Evolutionary conservation across 768 basidiomycete genomes (phyloP), one percentile per base, ranked within the genome.

Genomic region (Coprinellus micaceus): DNA sequence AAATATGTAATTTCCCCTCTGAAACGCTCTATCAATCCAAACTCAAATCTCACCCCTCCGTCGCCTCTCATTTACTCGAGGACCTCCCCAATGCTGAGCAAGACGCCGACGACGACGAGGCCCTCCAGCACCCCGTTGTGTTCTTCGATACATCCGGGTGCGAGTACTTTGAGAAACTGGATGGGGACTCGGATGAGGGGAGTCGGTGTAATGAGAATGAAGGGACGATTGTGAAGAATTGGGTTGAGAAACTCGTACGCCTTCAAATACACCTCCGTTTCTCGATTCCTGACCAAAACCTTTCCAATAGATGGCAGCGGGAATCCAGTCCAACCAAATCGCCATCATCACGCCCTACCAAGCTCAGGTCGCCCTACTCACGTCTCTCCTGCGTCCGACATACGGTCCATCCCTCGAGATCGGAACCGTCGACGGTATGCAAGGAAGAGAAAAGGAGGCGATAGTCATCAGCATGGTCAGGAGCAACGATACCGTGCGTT

Each of bases 141-240:
- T 99, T 98, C 68, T 92, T 91, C 62, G 97, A 99, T 66, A 99
- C 94, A 0, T 84, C 91, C 3, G 94, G 94, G 0, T 94, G 91
- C 62, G 94, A 97, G 67, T 96, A 91, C 64, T 97, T 86, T 64
- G 97, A 98, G 67, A 76, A 91, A 15, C 66, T 84, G 0, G 89
- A 91, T 29, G 86, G 81, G 0, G 86, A 87, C 54, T 76, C 79
- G n/a, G 91, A 93, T 64, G 94, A 96, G 64, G 94, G 94, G 0
- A 95, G 92, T 60, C 81, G 87, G 59, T 88, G 84, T 62, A 99
- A 99, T 63, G 95, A 96, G 73, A 98, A 99, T 64, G 97, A 99
- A 64, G 94, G 87, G 0, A 84, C 80, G 11, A 82, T 97, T 10
- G 94, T 95, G 1, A 84, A 82, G 65, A 80, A 79, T 55, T 95